Evolutionary conservation across 345 rosid species (phyloP).

Genomic region (Brassica nigra): DNA sequence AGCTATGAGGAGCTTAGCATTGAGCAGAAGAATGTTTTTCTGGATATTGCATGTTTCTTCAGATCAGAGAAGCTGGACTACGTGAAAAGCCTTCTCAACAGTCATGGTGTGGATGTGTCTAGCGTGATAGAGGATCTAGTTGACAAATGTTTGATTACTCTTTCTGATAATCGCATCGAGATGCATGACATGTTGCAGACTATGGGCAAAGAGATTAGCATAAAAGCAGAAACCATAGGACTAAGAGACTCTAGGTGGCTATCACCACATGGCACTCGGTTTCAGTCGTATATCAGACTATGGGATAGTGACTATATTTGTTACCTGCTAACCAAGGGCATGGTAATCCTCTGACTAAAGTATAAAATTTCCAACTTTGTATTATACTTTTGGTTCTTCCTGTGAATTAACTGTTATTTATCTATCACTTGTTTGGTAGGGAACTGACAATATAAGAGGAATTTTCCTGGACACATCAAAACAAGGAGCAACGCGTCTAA

Average conservation of each 20-base stretch:
- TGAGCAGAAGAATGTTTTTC: conserved; percentile 42
- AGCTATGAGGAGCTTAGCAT: conserved; percentile 48
- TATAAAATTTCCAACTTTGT: background rate
- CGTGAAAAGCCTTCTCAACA: conserved; percentile 29
- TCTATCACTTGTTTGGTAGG: conserved; percentile 31
- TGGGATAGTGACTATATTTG: conserved; percentile 30
- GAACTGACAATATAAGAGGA: conserved; percentile 37
- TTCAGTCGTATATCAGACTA: conserved; percentile 34
- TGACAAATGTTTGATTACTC: conserved; percentile 43
- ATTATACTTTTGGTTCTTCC: background rate
- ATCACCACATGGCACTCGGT: conserved; percentile 15
- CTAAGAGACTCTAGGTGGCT: conserved; percentile 11
- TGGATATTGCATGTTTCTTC: conserved; percentile 55
- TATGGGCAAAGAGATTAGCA: conserved; percentile 44
- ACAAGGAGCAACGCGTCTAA: conserved; percentile 23
- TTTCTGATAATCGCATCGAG: conserved; percentile 19
- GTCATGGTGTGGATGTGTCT: conserved; percentile 30
- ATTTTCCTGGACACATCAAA: conserved; percentile 36
- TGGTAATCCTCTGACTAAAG: conserved; percentile 8
- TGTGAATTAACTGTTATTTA: background rate
- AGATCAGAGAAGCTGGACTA: conserved; percentile 19
- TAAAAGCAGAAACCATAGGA: conserved; percentile 26
- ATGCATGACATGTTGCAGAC: conserved; percentile 53
- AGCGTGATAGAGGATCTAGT: conserved; percentile 33
- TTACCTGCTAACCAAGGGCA: conserved; percentile 27